These are phyloP conservation scores for Pythium sp. DNA, from an alignment of 352 stramenopile genomes.

Conservation along the genomic window DNA sequence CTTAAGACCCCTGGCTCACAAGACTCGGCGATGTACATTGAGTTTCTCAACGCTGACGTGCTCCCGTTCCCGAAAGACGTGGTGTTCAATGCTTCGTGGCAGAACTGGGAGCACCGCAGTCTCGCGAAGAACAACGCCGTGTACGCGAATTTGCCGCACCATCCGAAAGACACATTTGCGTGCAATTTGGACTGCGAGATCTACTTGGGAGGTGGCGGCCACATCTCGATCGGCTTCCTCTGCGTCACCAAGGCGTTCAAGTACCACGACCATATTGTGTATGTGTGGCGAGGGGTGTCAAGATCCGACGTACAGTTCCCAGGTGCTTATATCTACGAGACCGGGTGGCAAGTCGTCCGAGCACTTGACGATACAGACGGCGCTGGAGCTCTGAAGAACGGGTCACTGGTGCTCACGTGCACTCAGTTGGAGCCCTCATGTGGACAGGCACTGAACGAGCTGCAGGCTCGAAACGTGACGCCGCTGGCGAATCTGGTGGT, in stretches of 20 bases:
- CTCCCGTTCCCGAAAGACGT: background rate
- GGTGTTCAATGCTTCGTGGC: slow-evolving; percentile 7
- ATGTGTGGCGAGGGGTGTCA: slow-evolving; percentile 1
- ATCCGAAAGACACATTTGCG: background rate
- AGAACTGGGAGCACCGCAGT: slow-evolving; percentile 2
- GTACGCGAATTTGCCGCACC: background rate
- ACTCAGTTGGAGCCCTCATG: background rate
- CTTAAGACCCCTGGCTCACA: background rate
- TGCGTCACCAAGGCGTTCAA: background rate
- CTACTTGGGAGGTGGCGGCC: background rate
- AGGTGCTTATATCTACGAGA: slow-evolving; percentile 3
- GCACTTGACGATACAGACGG: background rate
- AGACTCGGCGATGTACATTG: slow-evolving; percentile 6
- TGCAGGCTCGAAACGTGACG: slow-evolving; percentile 5
- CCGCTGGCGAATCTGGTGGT: slow-evolving; percentile 5
- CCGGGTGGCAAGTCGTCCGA: slow-evolving; percentile 7
- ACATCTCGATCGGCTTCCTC: background rate
- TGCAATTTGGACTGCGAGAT: slow-evolving; percentile 5
- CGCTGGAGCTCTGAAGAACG: background rate
- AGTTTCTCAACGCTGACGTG: slow-evolving; percentile 5
- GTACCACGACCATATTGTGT: slow-evolving; percentile 2
- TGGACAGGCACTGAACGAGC: background rate
- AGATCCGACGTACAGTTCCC: slow-evolving; percentile 2
- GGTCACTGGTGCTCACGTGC: slow-evolving; percentile 2
- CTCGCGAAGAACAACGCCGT: slow-evolving; percentile 7